Conservation (phyloP, 1,284 basidiomycete genomes). For the Cutaneotrichosporon sp. region DNA sequence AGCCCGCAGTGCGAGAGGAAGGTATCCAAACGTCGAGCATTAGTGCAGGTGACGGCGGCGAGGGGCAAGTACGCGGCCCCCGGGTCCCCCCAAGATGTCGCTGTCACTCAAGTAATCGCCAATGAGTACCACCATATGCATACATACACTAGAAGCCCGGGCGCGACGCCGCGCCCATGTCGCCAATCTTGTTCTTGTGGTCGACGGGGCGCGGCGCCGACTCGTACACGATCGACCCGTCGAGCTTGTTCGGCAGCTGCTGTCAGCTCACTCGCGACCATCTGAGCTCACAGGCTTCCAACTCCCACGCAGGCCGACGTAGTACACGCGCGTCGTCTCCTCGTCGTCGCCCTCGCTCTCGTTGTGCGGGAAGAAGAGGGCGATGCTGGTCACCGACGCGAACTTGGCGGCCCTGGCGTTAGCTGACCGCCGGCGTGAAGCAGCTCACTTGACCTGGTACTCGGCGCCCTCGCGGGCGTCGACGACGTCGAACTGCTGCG, state of each 20-base stretch:
- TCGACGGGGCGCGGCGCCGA: conserved; percentile 51
- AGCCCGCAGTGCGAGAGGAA: too few species aligned
- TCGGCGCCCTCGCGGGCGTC: conserved; percentile 44
- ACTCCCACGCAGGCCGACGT: conserved; percentile 49
- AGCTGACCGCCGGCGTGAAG: background rate
- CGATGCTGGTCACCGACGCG: conserved; percentile 42
- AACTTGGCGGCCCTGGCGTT: conserved; percentile 51
- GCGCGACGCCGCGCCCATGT: conserved; percentile 20
- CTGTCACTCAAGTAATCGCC: background rate
- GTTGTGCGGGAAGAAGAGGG: conserved; percentile 51
- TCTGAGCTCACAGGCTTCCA: conserved; percentile 46
- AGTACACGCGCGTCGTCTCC: conserved; percentile 50
- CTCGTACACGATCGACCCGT: conserved; percentile 51
- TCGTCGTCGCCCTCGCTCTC: conserved; percentile 50
- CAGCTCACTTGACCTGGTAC: conserved; percentile 52
- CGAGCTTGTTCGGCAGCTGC: conserved; percentile 48
- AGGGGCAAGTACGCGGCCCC: too few species aligned
- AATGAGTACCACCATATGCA: background rate
- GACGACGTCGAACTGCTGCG: conserved; percentile 45
- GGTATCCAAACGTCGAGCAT: too few species aligned
- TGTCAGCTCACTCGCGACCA: background rate
- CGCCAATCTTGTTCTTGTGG: conserved; percentile 40
- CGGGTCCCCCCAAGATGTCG: too few species aligned
- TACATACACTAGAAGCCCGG: conserved; percentile 20
- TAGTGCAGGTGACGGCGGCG: too few species aligned